phyloP scores from a whole-genome alignment of 2,329 filamentous ascomycete genomes.

The Aspergillus aculeatus region DNA sequence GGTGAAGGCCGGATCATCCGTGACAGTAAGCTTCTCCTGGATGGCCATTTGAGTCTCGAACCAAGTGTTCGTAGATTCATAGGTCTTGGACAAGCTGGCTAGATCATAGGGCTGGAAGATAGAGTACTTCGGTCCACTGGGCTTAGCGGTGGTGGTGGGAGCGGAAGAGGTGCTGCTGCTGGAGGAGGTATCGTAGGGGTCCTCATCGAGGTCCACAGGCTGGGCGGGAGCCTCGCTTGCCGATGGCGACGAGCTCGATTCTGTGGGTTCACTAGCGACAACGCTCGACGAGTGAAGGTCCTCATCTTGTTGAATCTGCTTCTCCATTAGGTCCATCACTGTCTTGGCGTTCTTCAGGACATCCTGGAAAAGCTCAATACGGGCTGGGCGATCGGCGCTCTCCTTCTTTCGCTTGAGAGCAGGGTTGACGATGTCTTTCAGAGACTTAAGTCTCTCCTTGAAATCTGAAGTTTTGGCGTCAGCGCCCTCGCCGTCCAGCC shows the following conservation, averaged over 20 bases:
- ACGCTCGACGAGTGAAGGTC: slow-evolving; percentile 57
- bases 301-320: slow-evolving; percentile 71
- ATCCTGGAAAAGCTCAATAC: slow-evolving; percentile 65
- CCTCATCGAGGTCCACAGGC: slow-evolving; percentile 78
- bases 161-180: slow-evolving; percentile 37
- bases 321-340: slow-evolving; percentile 68
- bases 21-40: slow-evolving; percentile 68
- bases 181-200: slow-evolving; percentile 47
- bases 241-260: slow-evolving; percentile 48
- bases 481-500: slow-evolving; percentile 83
- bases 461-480: slow-evolving; percentile 74
- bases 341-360: slow-evolving; percentile 69
- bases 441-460: slow-evolving; percentile 70
- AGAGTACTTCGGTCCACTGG: slow-evolving; percentile 57
- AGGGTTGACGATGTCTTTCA: slow-evolving; percentile 75
- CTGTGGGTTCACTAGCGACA: slow-evolving; percentile 46
- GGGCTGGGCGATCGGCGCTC: slow-evolving; percentile 65
- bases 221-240: slow-evolving; percentile 31
- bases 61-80: slow-evolving; percentile 68
- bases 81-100: slow-evolving; percentile 60
- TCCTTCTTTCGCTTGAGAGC: slow-evolving; percentile 75
- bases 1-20: slow-evolving; percentile 73
- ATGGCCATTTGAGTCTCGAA: slow-evolving; percentile 67
- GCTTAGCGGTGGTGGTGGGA: slow-evolving; percentile 32
- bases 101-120: slow-evolving; percentile 74